Evolutionary conservation across 2,329 filamentous ascomycete species (phyloP).

Genomic region (Gnomoniopsis sp.): DNA sequence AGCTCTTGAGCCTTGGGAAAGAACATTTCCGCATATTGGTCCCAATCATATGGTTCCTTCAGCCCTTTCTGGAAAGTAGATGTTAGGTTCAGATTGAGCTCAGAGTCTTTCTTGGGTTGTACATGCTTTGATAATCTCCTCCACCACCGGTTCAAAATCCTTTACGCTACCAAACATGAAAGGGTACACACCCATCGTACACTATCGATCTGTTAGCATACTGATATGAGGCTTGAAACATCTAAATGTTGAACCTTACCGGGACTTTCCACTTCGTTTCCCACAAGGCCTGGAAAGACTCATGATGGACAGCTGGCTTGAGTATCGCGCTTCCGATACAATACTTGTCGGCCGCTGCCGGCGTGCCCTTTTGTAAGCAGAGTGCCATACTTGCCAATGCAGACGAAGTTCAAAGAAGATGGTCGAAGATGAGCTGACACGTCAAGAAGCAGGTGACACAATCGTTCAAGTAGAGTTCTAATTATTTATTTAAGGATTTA

Average conservation of each 20-base stretch:
- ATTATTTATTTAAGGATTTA: neutral
- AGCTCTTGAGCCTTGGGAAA: conserved; percentile 60
- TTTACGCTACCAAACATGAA: conserved; percentile 69
- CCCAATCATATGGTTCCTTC: conserved; percentile 19
- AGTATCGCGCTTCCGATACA: neutral
- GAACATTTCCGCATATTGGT: conserved; percentile 61
- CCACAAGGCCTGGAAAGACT: conserved; percentile 56
- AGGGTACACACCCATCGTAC: conserved; percentile 38
- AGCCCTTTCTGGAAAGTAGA: neutral
- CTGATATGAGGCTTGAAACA: neutral
- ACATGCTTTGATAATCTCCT: conserved; percentile 47
- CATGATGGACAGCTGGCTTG: conserved; percentile 7
- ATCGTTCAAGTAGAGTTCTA: neutral
- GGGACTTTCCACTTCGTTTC: conserved; percentile 73
- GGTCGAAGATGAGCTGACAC: neutral
- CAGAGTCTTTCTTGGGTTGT: neutral
- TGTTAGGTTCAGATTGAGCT: neutral
- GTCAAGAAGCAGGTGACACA: too few species aligned
- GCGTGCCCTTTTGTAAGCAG: neutral
- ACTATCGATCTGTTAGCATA: neutral
- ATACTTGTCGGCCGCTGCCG: neutral
- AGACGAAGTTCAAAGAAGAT: neutral
- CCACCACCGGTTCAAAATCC: conserved; percentile 69
- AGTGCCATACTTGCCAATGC: neutral
- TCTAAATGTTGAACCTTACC: conserved; percentile 35